A percentile compares a stretch with the other conserved stretches of the same genome.
These are phyloP conservation scores for Fusarium veterinarium DNA, from an alignment of 2,329 filamentous ascomycete species.

Conservation along the genomic window DNA sequence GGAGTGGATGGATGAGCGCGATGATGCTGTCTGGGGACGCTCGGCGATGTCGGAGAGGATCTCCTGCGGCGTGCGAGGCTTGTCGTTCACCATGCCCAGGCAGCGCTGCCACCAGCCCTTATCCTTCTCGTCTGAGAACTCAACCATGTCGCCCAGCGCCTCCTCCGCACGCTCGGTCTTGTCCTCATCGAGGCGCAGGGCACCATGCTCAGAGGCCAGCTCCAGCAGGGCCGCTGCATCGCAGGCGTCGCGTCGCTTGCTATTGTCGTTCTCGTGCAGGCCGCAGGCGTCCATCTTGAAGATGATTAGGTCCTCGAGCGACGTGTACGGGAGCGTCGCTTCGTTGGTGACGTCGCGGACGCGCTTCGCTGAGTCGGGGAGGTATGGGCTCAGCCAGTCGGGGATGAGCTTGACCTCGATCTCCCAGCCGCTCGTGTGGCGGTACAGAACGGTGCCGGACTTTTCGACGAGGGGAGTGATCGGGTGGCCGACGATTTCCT, in stretches of 20 bases:
- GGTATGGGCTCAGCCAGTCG: slow-evolving; percentile 47
- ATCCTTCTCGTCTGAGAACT: slow-evolving; percentile 43
- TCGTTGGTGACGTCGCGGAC: slow-evolving; percentile 37
- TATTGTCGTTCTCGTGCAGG: slow-evolving; percentile 40
- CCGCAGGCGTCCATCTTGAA: slow-evolving; percentile 47
- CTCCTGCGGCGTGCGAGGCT: slow-evolving; percentile 41
- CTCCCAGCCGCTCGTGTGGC: slow-evolving; percentile 43
- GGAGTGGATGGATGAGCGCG: slow-evolving; percentile 32
- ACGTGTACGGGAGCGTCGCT: slow-evolving; percentile 41
- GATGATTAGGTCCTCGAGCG: slow-evolving; percentile 44
- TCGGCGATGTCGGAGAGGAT: slow-evolving; percentile 47
- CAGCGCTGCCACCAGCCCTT: slow-evolving; percentile 47
- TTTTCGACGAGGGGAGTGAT: slow-evolving; percentile 45
- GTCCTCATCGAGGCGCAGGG: slow-evolving; percentile 42
- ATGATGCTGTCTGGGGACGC: slow-evolving; percentile 23
- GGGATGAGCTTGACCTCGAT: slow-evolving; percentile 47
- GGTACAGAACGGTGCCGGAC: slow-evolving; percentile 42
- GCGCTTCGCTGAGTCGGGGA: slow-evolving; percentile 40
- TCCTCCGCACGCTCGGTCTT: slow-evolving; percentile 43
- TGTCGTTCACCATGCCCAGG: slow-evolving; percentile 40
- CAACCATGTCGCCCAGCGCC: slow-evolving; percentile 41
- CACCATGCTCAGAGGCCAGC: slow-evolving; percentile 42
- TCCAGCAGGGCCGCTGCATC: slow-evolving; percentile 44
- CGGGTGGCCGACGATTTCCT: slow-evolving; percentile 46
- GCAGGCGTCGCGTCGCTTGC: slow-evolving; percentile 44